Evolutionary conservation across 2,329 filamentous ascomycete genomes (phyloP), one percentile per base, ranked within the genome.

Genomic region (Pseudohalonectria lignicola): DNA sequence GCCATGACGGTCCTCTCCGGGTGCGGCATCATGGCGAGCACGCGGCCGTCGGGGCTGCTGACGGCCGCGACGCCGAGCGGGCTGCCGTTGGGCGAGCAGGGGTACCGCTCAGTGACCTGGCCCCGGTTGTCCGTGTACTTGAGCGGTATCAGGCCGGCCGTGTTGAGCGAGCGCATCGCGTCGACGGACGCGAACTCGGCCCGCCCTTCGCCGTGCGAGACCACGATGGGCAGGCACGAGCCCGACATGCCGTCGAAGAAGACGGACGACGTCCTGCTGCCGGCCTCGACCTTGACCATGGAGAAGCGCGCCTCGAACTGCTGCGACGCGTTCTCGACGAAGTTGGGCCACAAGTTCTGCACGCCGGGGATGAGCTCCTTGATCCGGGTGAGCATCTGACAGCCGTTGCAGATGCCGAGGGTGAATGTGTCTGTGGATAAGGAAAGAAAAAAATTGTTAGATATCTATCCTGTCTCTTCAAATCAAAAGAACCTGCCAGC

Each of bases 391-490:
- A 96, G 67, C 76, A 96, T 94, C 61, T 98, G 92, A 56, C 92
- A 96, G 36, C 92, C 92, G 57, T 98, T 98, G 72, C 92, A 96
- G 25, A 96, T 86, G 49, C 92, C 92, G 1, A 98, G 72, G 0
- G 86, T 71, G 60, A 98, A 96, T 0, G 92, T 96, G 55, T 95
- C 86, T 30, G 9, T 6, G 19, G 12, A 8, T 21, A 13, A 15
- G 5, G 35, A 30, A 10, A 37, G 35, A 17, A 10, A 13, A 12
- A 31, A 6, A 5, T 12, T 29, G 15, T 23, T 1, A n/a, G n/a
- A n/a, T n/a, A n/a, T n/a, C n/a, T n/a, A n/a, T n/a, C n/a, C n/a
- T n/a, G n/a, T n/a, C n/a, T n/a, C n/a, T n/a, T n/a, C n/a, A n/a
- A n/a, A n/a, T n/a, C n/a, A n/a, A n/a, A n/a, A n/a, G n/a, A n/a